These are phyloP conservation scores for Kluyveromyces lactis DNA, from an alignment of 805 yeast species.

Conservation along the genomic window DNA sequence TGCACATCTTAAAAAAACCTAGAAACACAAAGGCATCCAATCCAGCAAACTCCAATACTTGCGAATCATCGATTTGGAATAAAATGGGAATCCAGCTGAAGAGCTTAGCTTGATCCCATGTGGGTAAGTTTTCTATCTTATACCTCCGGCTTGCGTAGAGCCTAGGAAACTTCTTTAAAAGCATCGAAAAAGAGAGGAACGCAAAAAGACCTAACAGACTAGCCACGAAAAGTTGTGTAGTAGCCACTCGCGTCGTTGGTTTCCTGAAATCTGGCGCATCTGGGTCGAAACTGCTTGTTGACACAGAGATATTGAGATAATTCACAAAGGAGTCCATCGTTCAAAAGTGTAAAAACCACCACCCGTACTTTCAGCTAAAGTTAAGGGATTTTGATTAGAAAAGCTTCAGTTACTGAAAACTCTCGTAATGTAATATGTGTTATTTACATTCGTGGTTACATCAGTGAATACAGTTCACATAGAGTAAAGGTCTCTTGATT, in stretches of 20 bases:
- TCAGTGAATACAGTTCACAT: no score
- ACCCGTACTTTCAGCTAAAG: no score
- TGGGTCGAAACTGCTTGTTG: neutral
- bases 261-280: constrained; percentile 26
- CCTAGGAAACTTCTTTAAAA: constrained; percentile 69
- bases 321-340: no score
- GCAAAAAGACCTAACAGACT: constrained; percentile 59
- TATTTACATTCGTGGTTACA: no score
- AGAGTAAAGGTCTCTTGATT: no score
- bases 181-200: constrained; percentile 56
- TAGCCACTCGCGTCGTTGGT: constrained; percentile 48
- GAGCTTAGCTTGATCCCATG: constrained; percentile 36
- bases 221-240: constrained; percentile 72
- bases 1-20: constrained; percentile 85
- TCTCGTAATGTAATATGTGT: no score
- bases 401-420: no score
- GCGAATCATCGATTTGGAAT: constrained; percentile 57
- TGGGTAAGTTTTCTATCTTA: constrained; percentile 27
- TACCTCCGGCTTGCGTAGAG: constrained; percentile 71
- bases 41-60: constrained; percentile 83
- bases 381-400: no score
- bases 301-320: no score
- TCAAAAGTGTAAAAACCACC: no score
- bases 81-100: constrained; percentile 79
- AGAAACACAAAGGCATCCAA: constrained; percentile 88